These are phyloP conservation scores for Volvox carteri DNA, from an alignment of 163 green algal genomes.

Conservation along the genomic window DNA sequence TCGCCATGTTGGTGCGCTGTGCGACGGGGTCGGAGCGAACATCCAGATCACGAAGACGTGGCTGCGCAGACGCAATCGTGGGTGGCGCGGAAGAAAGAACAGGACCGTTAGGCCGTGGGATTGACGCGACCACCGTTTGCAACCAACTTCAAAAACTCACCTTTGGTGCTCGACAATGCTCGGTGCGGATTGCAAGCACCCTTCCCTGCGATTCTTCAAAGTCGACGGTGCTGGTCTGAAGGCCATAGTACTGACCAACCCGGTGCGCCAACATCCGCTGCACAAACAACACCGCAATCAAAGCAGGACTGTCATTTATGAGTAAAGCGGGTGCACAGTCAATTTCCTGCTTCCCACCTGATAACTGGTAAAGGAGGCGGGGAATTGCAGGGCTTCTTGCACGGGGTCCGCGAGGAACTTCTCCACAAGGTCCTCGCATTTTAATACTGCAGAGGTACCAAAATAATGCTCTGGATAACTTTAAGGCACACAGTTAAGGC, in stretches of 20 bases:
- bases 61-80: background rate
- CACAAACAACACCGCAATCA: background rate
- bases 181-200: conserved; percentile 55
- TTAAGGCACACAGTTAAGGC: background rate
- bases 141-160: too few relatives aligned
- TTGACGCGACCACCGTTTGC: background rate
- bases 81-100: background rate
- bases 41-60: conserved; percentile 1
- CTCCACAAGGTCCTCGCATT: conserved; percentile 57
- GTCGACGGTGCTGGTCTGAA: conserved; percentile 67
- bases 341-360: conserved; percentile 24
- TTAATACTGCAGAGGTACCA: conserved; percentile 13
- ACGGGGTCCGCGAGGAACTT: conserved; percentile 51
- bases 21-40: background rate
- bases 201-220: conserved; percentile 58
- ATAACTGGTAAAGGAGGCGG: conserved; percentile 48
- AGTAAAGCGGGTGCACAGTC: too few relatives aligned
- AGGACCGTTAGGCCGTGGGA: background rate
- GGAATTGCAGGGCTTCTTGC: conserved; percentile 54
- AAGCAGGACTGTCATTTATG: background rate
- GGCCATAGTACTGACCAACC: conserved; percentile 63
- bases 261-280: conserved; percentile 68
- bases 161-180: conserved; percentile 6
- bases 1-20: background rate
- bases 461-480: background rate